A percentile compares a stretch with the other conserved stretches of the same genome.
Evolutionary conservation across 1,284 basidiomycete genomes (phyloP).

Genomic region (Papiliotrema fonsecae): DNA sequence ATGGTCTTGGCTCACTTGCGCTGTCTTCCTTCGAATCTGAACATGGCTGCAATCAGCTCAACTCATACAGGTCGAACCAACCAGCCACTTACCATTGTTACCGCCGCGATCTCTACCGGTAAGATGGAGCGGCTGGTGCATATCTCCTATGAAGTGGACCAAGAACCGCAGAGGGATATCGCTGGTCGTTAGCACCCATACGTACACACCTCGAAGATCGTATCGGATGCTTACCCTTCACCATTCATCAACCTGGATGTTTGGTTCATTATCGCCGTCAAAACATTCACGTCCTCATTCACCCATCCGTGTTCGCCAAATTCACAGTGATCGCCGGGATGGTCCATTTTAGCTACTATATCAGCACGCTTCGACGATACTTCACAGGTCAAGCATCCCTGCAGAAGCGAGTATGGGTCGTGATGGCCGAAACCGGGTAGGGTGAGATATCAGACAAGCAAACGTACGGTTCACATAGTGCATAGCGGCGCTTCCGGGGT

Average conservation of each 20-base stretch:
- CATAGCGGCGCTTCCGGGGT: slow-evolving; percentile 48
- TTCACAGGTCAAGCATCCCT: too few species aligned
- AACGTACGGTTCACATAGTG: slow-evolving; percentile 49
- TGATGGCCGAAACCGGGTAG: background rate
- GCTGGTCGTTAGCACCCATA: slow-evolving; percentile 15
- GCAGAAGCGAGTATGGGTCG: background rate
- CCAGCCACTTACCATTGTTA: slow-evolving; percentile 55
- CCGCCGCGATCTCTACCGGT: slow-evolving; percentile 79
- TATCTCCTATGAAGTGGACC: slow-evolving; percentile 82
- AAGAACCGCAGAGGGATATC: slow-evolving; percentile 76
- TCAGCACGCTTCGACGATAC: too few species aligned
- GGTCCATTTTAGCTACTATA: slow-evolving; percentile 52
- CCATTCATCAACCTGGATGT: slow-evolving; percentile 50
- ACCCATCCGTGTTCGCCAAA: slow-evolving; percentile 77
- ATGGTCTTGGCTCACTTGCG: slow-evolving; percentile 26
- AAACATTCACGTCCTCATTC: slow-evolving; percentile 61
- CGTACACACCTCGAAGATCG: background rate
- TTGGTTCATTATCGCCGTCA: slow-evolving; percentile 69
- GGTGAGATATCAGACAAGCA: background rate
- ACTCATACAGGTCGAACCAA: background rate
- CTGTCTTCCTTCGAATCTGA: slow-evolving; percentile 61
- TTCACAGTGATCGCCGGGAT: slow-evolving; percentile 66
- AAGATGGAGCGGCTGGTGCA: slow-evolving; percentile 87
- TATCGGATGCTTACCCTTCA: slow-evolving; percentile 37
- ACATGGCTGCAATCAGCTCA: slow-evolving; percentile 50